Conservation (phyloP, 371 early-diverging fungal genomes). For the Fennellomyces sp. region DNA sequence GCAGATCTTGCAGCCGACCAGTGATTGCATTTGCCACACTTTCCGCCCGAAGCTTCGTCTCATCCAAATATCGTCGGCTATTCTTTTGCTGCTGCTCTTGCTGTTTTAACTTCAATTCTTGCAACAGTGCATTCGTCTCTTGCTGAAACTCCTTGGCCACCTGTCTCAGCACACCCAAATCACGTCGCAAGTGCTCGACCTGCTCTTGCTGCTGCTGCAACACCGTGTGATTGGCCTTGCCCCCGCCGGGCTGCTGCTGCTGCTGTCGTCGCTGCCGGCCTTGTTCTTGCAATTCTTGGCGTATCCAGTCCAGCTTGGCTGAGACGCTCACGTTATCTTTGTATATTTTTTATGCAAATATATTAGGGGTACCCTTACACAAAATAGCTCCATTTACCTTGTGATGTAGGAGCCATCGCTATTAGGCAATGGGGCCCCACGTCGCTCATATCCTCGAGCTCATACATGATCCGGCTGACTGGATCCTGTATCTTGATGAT, state of each 20-base stretch:
- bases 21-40: conserved; percentile 56
- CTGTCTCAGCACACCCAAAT: conserved; percentile 57
- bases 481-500: conserved; percentile 62
- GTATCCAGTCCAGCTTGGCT: not conserved
- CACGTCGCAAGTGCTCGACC: conserved; percentile 48
- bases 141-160: conserved; percentile 43
- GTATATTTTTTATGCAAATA: not conserved
- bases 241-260: conserved; percentile 4
- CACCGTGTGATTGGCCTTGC: conserved; percentile 4
- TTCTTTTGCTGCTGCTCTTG: conserved; percentile 24
- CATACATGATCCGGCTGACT: conserved; percentile 53
- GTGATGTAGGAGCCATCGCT: not conserved
- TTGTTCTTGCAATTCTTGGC: not conserved
- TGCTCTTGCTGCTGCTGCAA: conserved; percentile 43
- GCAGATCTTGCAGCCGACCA: conserved; percentile 64
- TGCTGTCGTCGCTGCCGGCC: not conserved
- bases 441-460: conserved; percentile 62
- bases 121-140: conserved; percentile 35
- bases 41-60: conserved; percentile 64
- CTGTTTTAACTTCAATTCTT: conserved; percentile 14
- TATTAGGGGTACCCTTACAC: too few relatives aligned
- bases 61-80: conserved; percentile 50
- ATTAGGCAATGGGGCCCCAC: conserved; percentile 33
- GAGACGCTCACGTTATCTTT: not conserved
- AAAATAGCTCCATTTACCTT: too few relatives aligned